Conservation (phyloP, 208 protist genomes). For the Polymyxa betae region DNA sequence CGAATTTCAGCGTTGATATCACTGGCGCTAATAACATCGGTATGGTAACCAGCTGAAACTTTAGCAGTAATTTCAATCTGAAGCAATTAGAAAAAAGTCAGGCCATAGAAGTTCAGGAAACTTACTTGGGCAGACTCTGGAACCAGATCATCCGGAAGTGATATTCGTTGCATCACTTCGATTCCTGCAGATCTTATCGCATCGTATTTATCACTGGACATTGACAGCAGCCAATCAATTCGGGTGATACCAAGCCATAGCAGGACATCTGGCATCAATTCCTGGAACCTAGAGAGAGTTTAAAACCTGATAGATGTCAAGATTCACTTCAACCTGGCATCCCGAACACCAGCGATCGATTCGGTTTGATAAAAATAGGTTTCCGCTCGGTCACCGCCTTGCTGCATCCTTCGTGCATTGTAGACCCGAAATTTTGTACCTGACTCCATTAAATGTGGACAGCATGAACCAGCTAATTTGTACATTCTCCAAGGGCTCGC, state of each 20-base stretch:
- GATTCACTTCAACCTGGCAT: slow-evolving; percentile 57
- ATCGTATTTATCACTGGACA: slow-evolving; percentile 70
- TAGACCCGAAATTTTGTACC: slow-evolving; percentile 62
- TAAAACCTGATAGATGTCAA: not conserved
- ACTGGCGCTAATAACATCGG: not conserved
- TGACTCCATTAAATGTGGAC: not conserved
- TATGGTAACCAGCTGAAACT: slow-evolving; percentile 65
- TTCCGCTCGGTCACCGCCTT: slow-evolving; percentile 65
- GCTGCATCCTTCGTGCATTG: slow-evolving; percentile 67
- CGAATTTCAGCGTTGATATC: slow-evolving; percentile 34
- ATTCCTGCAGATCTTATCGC: slow-evolving; percentile 64
- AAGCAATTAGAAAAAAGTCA: not conserved
- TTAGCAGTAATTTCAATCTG: slow-evolving; percentile 70
- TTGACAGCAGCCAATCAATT: slow-evolving; percentile 66
- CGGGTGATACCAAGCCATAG: slow-evolving; percentile 62
- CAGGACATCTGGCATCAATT: slow-evolving; percentile 68
- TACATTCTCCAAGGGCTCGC: slow-evolving; percentile 65
- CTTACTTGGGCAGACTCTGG: slow-evolving; percentile 58
- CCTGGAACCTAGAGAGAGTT: slow-evolving; percentile 54
- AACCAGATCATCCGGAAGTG: slow-evolving; percentile 67
- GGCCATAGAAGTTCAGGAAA: not conserved
- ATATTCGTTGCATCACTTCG: slow-evolving; percentile 63
- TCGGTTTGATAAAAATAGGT: slow-evolving; percentile 69
- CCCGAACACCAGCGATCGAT: slow-evolving; percentile 65
- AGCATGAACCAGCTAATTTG: slow-evolving; percentile 54